A percentile compares a stretch with the other conserved stretches of the same genome.
These are phyloP conservation scores for Herpotrichia juniperi DNA, from an alignment of 2,329 filamentous ascomycete genomes.

Conservation along the genomic window DNA sequence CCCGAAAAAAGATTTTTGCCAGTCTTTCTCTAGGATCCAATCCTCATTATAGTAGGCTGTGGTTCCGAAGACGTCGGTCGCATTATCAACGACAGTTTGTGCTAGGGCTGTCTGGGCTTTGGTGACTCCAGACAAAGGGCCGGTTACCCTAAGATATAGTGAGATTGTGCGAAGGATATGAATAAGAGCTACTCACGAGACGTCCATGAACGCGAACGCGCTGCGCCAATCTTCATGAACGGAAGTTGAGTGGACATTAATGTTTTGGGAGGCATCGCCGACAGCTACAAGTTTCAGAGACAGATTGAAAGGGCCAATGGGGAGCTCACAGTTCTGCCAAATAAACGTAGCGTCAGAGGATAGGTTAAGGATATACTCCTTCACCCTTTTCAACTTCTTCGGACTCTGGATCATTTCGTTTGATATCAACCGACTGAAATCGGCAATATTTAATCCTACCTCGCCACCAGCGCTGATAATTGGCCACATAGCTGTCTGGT, in stretches of 20 bases:
- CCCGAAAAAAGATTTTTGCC: conserved; percentile 12
- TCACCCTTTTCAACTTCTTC: background rate
- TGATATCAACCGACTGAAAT: conserved; percentile 1
- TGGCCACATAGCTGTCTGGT: background rate
- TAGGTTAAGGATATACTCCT: background rate
- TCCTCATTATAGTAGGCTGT: conserved; percentile 7
- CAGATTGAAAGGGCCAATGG: background rate
- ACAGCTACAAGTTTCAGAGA: background rate
- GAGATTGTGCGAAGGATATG: no score
- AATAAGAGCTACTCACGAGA: no score
- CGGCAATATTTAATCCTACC: background rate
- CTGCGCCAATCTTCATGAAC: conserved; percentile 3
- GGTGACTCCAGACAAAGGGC: background rate
- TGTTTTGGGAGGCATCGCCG: background rate
- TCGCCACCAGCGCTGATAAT: background rate
- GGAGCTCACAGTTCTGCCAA: conserved; percentile 3
- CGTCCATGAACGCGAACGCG: conserved; percentile 1
- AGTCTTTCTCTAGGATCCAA: conserved; percentile 10
- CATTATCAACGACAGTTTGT: background rate
- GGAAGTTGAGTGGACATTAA: background rate
- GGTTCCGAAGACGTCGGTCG: background rate
- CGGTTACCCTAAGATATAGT: background rate
- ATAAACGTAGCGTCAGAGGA: background rate
- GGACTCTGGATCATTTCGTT: background rate
- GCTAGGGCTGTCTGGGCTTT: background rate